Evolutionary conservation across 1,284 basidiomycete species (phyloP).

Genomic region (Meira nashicola): DNA sequence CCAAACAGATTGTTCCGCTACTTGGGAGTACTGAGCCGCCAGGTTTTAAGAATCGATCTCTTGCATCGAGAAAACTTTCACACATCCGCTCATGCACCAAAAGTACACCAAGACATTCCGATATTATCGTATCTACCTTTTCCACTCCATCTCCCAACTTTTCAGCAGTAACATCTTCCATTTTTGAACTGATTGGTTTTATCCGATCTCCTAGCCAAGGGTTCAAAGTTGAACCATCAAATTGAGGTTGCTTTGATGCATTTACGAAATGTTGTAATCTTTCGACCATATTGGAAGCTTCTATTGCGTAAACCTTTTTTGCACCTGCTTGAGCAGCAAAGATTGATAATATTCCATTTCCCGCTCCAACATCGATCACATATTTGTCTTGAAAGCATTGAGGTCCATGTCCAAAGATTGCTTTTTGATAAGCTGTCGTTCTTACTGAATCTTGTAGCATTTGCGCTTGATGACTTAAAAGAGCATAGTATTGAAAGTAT

Average conservation of each 20-base stretch:
- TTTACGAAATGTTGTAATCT: slow-evolving; percentile 54
- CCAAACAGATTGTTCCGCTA: slow-evolving; percentile 56
- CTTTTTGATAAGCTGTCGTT: slow-evolving; percentile 43
- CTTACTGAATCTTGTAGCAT: slow-evolving; percentile 49
- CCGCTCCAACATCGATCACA: slow-evolving; percentile 57
- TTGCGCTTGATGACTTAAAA: slow-evolving; percentile 47
- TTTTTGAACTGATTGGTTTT: slow-evolving; percentile 35
- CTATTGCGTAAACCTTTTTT: slow-evolving; percentile 56
- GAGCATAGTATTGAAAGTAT: slow-evolving; percentile 48
- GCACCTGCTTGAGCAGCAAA: slow-evolving; percentile 58
- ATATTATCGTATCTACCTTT: slow-evolving; percentile 58
- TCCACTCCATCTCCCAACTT: slow-evolving; percentile 22
- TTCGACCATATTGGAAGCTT: slow-evolving; percentile 58
- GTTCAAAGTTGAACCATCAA: slow-evolving; percentile 19
- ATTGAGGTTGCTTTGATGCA: slow-evolving; percentile 14
- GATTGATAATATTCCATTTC: slow-evolving; percentile 58
- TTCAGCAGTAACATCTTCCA: slow-evolving; percentile 40
- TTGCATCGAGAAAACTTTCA: slow-evolving; percentile 57
- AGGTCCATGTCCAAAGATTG: slow-evolving; percentile 34
- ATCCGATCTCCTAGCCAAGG: slow-evolving; percentile 32
- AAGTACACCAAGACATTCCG: slow-evolving; percentile 58
- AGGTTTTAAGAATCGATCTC: slow-evolving; percentile 56
- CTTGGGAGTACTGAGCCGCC: slow-evolving; percentile 56
- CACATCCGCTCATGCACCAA: slow-evolving; percentile 59
- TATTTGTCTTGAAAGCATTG: slow-evolving; percentile 33